Base-by-base conservation (phyloP, 2,329 filamentous ascomycete species). In the Pseudocercospora macadamiae region DNA sequence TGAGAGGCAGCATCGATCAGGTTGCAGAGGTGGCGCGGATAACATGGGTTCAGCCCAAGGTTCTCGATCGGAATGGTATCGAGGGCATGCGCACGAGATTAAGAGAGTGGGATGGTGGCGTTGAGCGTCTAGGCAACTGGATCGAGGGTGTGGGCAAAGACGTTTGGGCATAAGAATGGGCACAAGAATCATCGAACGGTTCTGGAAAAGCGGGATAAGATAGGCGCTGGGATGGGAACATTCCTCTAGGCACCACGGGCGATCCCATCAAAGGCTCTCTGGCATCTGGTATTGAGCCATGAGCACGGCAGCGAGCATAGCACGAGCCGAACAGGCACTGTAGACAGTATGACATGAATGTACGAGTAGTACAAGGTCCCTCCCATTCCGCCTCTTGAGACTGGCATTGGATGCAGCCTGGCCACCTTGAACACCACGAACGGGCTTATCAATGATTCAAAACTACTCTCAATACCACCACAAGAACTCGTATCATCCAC, bases 1-100 rank as follows among this genome's bases (percentile, higher is more conserved):
- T 99, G 67, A 86, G 89, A 67, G 95, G 95, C 45, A 95, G 90
- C 57, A 97, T 99, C 70, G 95, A 99, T 75, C 93, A 99, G 79
- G 95, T 99, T 28, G 91, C 91, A 48, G 89, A 93, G 76, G 87
- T 97, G 66, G 95, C 95, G 42, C 87, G 93, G 73, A 97, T 99
- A 77, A 93, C 93, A 71, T 99, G 95, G 95, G 95, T 99, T 59
- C 95, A 99, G 80, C 95, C 95, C 19, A 97, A 97, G 84, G 93
- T 99, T 28, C 79, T 99, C 66, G 95, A 97, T 75, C 91, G 93
- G 86, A 87, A 86, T 76, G 95, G 97, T 81, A 96, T 99, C 69
- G 90, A 89, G 70, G 90, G 88, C 71, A 97, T 99, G 93, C 86
- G 91, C 70, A 83, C 86, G 72, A 83, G 95, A 68, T 78, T 99